Evolutionary conservation across 768 basidiomycete species (phyloP).

Genomic region (Suillus variegatus): DNA sequence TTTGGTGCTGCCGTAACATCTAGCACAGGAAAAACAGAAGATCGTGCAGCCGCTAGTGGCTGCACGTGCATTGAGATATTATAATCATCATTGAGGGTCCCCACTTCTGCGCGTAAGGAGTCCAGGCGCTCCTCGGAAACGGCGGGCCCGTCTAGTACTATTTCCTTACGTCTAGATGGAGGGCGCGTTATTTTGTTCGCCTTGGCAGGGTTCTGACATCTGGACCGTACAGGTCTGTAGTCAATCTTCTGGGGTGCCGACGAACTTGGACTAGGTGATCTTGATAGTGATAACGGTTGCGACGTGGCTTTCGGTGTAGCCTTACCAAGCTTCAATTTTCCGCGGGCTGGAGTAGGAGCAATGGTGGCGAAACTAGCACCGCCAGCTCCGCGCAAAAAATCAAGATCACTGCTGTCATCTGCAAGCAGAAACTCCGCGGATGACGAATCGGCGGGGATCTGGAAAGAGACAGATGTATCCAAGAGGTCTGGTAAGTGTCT

Average conservation of each 20-base stretch:
- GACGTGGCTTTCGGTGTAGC: constrained; percentile 39
- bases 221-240: constrained; percentile 14
- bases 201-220: constrained; percentile 19
- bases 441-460: constrained; percentile 45
- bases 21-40: constrained; percentile 6
- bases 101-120: constrained; percentile 20
- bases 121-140: constrained; percentile 30
- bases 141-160: constrained; percentile 12
- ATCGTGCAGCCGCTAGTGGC: not conserved
- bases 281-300: constrained; percentile 6
- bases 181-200: constrained; percentile 8
- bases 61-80: constrained; percentile 11
- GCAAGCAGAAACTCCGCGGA: constrained; percentile 37
- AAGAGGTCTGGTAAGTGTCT: constrained; percentile 60
- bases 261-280: constrained; percentile 17
- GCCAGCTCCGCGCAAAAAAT: constrained; percentile 43
- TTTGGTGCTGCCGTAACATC: constrained; percentile 8
- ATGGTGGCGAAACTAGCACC: constrained; percentile 42
- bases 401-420: constrained; percentile 40
- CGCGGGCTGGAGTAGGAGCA: constrained; percentile 26
- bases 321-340: constrained; percentile 41
- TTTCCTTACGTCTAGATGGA: constrained; percentile 3
- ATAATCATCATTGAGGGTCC: constrained; percentile 16
- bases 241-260: constrained; percentile 17
- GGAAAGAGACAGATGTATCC: constrained; percentile 41